These are phyloP conservation scores for Scortechinia acanthostroma DNA, from an alignment of 2,329 filamentous ascomycete species.

Conservation along the genomic window DNA sequence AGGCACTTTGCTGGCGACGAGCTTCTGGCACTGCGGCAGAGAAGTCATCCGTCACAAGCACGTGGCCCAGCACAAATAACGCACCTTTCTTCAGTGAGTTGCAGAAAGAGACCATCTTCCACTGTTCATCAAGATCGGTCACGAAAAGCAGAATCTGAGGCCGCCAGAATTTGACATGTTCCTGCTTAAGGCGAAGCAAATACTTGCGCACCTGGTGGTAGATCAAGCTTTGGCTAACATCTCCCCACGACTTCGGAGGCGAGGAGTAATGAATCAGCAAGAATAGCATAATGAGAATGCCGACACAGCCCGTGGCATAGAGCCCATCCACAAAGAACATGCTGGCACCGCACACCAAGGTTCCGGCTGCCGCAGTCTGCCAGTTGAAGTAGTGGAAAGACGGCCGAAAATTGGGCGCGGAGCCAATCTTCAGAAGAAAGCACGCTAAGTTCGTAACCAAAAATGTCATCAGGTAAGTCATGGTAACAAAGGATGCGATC, in stretches of 20 bases:
- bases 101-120: conserved; percentile 80
- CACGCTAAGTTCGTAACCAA: conserved; percentile 82
- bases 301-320: conserved; percentile 71
- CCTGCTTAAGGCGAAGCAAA: conserved; percentile 71
- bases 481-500: conserved; percentile 82
- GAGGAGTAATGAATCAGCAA: conserved; percentile 78
- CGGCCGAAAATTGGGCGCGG: conserved; percentile 80
- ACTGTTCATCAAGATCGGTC: conserved; percentile 75
- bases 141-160: conserved; percentile 80
- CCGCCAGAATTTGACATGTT: conserved; percentile 90
- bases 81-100: conserved; percentile 85
- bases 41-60: conserved; percentile 81
- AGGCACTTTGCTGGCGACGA: conserved; percentile 71
- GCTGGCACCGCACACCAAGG: conserved; percentile 68
- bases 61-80: conserved; percentile 78
- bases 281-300: conserved; percentile 70
- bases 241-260: conserved; percentile 82
- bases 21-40: conserved; percentile 72
- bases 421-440: conserved; percentile 78
- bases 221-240: conserved; percentile 82
- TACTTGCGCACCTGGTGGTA: conserved; percentile 71
- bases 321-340: conserved; percentile 88
- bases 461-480: conserved; percentile 91
- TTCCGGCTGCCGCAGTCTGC: conserved; percentile 71
- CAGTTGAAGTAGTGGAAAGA: conserved; percentile 86